Evolutionary conservation across 2,329 filamentous ascomycete species (phyloP).

Genomic region (Colletotrichum simmondsii): DNA sequence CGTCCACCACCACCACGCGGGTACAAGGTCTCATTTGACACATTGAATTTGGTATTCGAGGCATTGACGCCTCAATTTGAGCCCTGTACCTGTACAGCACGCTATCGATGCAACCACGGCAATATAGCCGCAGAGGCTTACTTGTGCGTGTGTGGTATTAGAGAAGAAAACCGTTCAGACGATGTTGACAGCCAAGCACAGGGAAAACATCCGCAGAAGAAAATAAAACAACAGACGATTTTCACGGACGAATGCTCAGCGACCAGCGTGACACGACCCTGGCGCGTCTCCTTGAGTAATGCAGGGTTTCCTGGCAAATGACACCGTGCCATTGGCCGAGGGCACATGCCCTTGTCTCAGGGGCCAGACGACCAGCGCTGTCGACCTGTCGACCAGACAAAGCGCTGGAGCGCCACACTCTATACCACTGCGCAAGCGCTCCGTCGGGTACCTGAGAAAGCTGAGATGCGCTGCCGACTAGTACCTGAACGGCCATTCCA

Average conservation of each 20-base stretch:
- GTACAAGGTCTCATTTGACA: background rate
- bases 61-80: slow-evolving; percentile 9
- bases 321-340: slow-evolving; percentile 21
- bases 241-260: too few relatives aligned
- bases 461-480: background rate
- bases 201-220: background rate
- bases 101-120: background rate
- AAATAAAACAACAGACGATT: background rate
- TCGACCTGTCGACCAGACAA: slow-evolving; percentile 13
- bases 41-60: background rate
- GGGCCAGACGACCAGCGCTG: background rate
- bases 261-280: slow-evolving; percentile 10
- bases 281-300: slow-evolving; percentile 11
- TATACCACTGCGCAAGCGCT: slow-evolving; percentile 6
- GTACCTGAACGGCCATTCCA: background rate
- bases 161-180: background rate
- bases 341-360: slow-evolving; percentile 20
- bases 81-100: background rate
- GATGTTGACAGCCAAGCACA: slow-evolving; percentile 21
- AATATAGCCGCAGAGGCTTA: background rate
- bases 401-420: slow-evolving; percentile 22
- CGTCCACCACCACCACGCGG: background rate
- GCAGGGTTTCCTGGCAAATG: slow-evolving; percentile 9
- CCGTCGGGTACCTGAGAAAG: background rate
- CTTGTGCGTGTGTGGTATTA: background rate